Conservation (phyloP, 1,284 basidiomycete species). For the Rhizoctonia solani region DNA sequence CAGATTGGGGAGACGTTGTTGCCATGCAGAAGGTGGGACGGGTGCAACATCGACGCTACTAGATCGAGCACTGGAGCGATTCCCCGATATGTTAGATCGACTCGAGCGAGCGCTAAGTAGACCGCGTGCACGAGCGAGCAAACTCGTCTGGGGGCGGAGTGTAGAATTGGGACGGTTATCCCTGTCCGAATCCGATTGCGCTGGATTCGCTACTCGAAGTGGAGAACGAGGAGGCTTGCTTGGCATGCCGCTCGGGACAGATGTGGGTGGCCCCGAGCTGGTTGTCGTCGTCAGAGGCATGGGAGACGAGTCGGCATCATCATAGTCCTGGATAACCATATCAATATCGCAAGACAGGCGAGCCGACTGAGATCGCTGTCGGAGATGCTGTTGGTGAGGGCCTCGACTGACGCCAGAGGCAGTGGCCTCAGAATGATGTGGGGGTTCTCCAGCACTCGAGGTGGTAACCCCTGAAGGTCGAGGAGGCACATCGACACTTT, state of each 20-base stretch:
- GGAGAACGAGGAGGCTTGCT: neutral
- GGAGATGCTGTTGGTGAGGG: neutral
- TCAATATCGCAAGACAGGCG: slow-evolving; percentile 6
- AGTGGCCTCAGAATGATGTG: neutral
- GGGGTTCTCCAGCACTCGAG: neutral
- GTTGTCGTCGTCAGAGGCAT: neutral
- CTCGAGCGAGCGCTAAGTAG: slow-evolving; percentile 3
- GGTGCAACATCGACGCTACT: neutral
- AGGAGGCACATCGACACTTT: neutral
- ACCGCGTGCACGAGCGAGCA: slow-evolving; percentile 16
- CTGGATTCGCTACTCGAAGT: neutral
- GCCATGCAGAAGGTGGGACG: slow-evolving; percentile 26
- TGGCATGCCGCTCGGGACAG: neutral
- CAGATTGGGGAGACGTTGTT: slow-evolving; percentile 1
- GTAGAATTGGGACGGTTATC: neutral
- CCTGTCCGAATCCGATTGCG: neutral
- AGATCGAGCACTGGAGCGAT: neutral
- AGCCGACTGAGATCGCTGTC: slow-evolving; percentile 19
- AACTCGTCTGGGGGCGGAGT: neutral
- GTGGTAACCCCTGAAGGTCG: neutral
- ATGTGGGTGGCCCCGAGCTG: neutral
- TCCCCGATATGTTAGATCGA: neutral
- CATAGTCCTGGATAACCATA: neutral
- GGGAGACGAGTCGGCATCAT: neutral
- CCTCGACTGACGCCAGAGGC: neutral